Evolutionary conservation across 805 yeast genomes (phyloP).

Genomic region (Suhomyces xylopsoci): DNA sequence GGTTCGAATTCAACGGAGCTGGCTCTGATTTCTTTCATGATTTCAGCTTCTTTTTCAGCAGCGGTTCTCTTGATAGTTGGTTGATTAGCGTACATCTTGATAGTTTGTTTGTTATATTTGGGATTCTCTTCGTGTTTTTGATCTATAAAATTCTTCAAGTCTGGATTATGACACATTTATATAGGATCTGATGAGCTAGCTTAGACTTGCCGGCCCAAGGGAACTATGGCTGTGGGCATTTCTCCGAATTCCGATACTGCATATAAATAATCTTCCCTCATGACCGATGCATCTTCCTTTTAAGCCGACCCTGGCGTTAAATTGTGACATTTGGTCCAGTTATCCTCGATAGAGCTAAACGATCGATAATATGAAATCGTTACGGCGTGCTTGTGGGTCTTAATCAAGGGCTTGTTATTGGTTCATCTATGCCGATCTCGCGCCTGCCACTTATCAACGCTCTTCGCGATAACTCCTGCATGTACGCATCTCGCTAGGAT

Average conservation of each 20-base stretch:
- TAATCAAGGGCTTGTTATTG: too few species aligned
- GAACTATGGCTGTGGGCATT: neutral
- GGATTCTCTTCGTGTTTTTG: neutral
- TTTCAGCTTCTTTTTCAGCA: constrained; percentile 46
- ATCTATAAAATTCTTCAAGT: neutral
- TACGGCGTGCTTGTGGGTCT: too few species aligned
- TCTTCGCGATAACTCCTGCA: too few species aligned
- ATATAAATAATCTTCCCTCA: neutral
- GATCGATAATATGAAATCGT: too few species aligned
- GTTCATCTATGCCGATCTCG: too few species aligned
- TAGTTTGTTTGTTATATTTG: neutral
- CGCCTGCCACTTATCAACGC: too few species aligned
- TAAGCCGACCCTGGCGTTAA: neutral
- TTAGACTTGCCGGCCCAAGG: neutral
- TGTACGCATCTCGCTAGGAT: neutral
- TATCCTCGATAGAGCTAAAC: too few species aligned
- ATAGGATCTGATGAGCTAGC: neutral
- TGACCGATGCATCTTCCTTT: neutral
- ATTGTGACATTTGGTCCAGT: neutral
- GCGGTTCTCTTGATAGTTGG: constrained; percentile 15
- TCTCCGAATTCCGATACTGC: neutral
- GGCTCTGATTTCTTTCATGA: constrained; percentile 44
- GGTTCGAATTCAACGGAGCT: constrained; percentile 32
- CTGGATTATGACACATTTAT: neutral
- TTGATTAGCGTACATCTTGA: constrained; percentile 3